These are phyloP conservation scores for Colletotrichum tamarilloi DNA, from an alignment of 2,329 filamentous ascomycete species.

Conservation along the genomic window DNA sequence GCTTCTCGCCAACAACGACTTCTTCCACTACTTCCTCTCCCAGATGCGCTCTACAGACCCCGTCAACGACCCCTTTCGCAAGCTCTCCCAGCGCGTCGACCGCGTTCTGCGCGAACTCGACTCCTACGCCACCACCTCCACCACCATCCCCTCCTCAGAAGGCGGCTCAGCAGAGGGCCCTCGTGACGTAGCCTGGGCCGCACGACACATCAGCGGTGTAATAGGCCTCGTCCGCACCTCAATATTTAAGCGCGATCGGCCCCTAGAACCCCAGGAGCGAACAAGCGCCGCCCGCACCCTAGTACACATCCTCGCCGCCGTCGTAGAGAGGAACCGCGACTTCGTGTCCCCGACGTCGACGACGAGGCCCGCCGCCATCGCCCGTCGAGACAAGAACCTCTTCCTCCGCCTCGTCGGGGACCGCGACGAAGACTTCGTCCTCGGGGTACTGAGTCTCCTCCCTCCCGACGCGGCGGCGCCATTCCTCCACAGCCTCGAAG, in stretches of 20 bases:
- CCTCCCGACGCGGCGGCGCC: constrained; percentile 57
- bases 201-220: constrained; percentile 56
- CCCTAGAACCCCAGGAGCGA: constrained; percentile 51
- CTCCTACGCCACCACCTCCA: constrained; percentile 40
- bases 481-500: constrained; percentile 53
- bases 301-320: constrained; percentile 58
- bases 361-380: background rate
- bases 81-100: constrained; percentile 59
- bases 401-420: constrained; percentile 61
- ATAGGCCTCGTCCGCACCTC: constrained; percentile 55
- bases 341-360: constrained; percentile 42
- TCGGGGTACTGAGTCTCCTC: constrained; percentile 53
- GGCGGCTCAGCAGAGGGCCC: constrained; percentile 44
- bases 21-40: constrained; percentile 64
- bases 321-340: constrained; percentile 55
- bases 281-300: constrained; percentile 59
- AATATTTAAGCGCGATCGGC: constrained; percentile 51
- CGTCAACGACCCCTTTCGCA: constrained; percentile 59
- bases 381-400: constrained; percentile 53
- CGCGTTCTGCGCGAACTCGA: constrained; percentile 59
- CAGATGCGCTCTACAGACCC: constrained; percentile 56
- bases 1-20: constrained; percentile 63
- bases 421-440: constrained; percentile 55
- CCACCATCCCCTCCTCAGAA: background rate
- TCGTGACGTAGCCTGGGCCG: constrained; percentile 60